Base-by-base conservation (phyloP, 768 basidiomycete genomes). In the Calocera cornea region DNA sequence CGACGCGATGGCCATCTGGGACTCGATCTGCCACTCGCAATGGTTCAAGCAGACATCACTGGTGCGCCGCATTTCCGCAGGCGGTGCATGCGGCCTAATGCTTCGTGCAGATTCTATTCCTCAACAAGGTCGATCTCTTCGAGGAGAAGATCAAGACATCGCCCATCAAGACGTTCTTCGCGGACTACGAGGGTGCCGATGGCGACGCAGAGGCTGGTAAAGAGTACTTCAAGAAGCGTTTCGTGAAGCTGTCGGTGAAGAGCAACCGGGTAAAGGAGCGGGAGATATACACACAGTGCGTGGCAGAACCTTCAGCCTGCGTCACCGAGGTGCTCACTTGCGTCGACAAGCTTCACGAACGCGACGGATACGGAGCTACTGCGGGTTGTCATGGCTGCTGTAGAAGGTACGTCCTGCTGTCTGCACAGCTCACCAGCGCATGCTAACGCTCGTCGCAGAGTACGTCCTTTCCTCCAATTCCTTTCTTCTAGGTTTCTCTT, bases 1-100 rank as follows among this genome's bases (percentile, higher is more conserved):
- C 80, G 94, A 97, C 70, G 92, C 94, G 1, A 89, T 97, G 87
- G 92, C 92, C n/a, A 92, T 97, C 64, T 97, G 94, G 88, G 94
- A 97, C 72, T 93, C 92, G 44, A 95, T 97, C 83, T 95, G 92
- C 78, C 92, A 97, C 76, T 95, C 92, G 11, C 92, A 95, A 71
- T 97, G 93, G 93, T 97, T 97, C 79, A 90, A 90, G 77, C 85
- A 89, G 70, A 95, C 93, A 0, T 93, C 92, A 11, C 92, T 97
- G 66, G 93, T 93, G 70, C 50, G 88, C 79, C 19, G 34, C 24
- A 38, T 34, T 68, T 24, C 19, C 38, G 41, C n/a, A 36, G 63
- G 49, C 49, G 22, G 22, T 38, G 34, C 22, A 2, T 41, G 22
- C 31, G 22, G 24, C 22, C 22, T 29, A 36, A 17, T 49, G 29